A percentile compares a stretch with the other conserved stretches of the same genome.
Conservation (phyloP, 108 stramenopile genomes). For the Cyclotella distinguenda region DNA sequence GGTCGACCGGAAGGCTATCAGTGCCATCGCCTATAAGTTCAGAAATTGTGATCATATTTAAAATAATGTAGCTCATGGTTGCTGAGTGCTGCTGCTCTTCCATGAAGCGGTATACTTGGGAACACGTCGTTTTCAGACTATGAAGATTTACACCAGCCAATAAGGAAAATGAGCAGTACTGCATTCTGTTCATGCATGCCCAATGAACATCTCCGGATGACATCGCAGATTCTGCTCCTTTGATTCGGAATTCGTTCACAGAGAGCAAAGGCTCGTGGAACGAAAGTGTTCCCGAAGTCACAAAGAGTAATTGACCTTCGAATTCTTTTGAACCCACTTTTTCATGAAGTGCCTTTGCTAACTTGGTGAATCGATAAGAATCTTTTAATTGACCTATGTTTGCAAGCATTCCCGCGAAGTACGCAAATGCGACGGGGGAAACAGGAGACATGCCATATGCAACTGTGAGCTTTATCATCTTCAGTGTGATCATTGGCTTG, state of each 20-base stretch:
- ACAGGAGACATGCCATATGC: constrained; percentile 17
- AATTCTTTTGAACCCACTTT: not conserved
- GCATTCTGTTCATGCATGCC: constrained; percentile 1
- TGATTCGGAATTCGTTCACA: not conserved
- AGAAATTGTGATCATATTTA: not conserved
- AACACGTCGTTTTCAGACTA: not conserved
- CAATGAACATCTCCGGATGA: constrained; percentile 9
- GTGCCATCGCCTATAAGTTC: not conserved
- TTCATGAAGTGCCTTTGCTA: constrained; percentile 19
- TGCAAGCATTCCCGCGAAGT: constrained; percentile 17
- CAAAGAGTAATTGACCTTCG: not conserved
- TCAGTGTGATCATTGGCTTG: not conserved
- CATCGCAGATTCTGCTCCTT: not conserved
- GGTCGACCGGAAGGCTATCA: not conserved
- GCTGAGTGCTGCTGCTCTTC: constrained; percentile 3
- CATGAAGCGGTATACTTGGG: not conserved
- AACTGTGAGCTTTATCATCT: constrained; percentile 8
- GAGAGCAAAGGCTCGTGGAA: constrained; percentile 18
- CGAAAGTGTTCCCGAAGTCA: not conserved
- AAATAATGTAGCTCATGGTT: not conserved
- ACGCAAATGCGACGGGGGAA: constrained; percentile 17
- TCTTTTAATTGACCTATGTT: not conserved
- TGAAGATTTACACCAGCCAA: not conserved
- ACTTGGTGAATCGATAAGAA: constrained; percentile 11
- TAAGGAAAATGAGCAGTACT: not conserved